A percentile compares a stretch with the other conserved stretches of the same genome.
Evolutionary conservation across 176 grass and related monocot genomes (phyloP).

Genomic region (Miscanthus lutarioriparius): DNA sequence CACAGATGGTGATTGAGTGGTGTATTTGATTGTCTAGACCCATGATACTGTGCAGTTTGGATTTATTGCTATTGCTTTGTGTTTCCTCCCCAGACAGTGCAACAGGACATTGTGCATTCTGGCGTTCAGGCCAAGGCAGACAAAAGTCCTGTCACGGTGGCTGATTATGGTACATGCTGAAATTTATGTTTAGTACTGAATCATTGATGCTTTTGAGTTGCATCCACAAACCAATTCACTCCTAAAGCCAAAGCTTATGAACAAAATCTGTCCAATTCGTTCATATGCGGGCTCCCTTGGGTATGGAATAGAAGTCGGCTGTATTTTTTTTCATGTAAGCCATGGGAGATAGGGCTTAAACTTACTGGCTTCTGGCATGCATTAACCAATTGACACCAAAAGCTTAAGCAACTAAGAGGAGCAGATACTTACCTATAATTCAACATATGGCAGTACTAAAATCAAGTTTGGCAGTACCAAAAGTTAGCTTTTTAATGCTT

Average conservation of each 20-base stretch:
- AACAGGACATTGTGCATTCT: constrained; percentile 74
- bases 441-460: background rate
- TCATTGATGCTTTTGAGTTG: background rate
- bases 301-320: background rate
- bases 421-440: background rate
- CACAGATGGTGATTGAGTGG: background rate
- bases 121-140: constrained; percentile 86
- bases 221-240: background rate
- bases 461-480: background rate
- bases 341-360: background rate
- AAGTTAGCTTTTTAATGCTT: background rate
- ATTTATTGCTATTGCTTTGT: constrained; percentile 17
- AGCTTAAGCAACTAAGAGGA: background rate
- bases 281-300: background rate
- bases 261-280: background rate
- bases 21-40: background rate
- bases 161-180: constrained; percentile 76
- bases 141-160: constrained; percentile 88
- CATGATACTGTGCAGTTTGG: background rate
- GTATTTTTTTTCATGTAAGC: background rate
- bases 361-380: background rate
- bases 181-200: constrained; percentile 4
- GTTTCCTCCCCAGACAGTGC: constrained; percentile 58
- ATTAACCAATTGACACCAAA: background rate
- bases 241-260: background rate